phyloP scores from a whole-genome alignment of 495 filamentous ascomycete species.

The Penicillium salamii region DNA sequence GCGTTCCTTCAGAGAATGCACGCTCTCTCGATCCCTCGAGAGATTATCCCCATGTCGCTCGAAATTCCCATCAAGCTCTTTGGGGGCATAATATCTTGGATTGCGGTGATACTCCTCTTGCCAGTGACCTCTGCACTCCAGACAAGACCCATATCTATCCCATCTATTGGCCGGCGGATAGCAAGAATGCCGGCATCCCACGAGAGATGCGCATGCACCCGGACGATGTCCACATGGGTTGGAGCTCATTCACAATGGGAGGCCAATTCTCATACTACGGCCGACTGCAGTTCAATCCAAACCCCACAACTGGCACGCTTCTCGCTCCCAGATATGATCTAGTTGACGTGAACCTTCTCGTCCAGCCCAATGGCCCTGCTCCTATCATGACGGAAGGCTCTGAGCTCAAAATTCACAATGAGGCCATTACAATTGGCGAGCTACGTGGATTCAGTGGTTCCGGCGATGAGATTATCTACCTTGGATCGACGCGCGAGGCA shows the following conservation, averaged over 20 bases:
- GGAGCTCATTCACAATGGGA: slow-evolving; percentile 12
- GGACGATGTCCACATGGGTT: slow-evolving; percentile 20
- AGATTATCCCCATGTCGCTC: slow-evolving; percentile 18
- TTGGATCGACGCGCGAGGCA: slow-evolving; percentile 19
- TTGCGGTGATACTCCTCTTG: slow-evolving; percentile 9
- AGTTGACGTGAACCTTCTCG: slow-evolving; percentile 17
- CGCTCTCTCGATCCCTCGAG: background rate
- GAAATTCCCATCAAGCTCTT: slow-evolving; percentile 12
- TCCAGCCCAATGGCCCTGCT: background rate
- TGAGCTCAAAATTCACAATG: slow-evolving; percentile 10
- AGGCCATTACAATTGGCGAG: slow-evolving; percentile 21
- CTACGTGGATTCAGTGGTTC: slow-evolving; percentile 21
- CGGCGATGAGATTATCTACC: slow-evolving; percentile 19
- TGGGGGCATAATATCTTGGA: slow-evolving; percentile 19
- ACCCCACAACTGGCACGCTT: slow-evolving; percentile 6
- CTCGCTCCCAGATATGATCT: slow-evolving; percentile 21
- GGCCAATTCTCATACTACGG: slow-evolving; percentile 18
- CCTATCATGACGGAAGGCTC: slow-evolving; percentile 3
- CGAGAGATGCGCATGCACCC: slow-evolving; percentile 24
- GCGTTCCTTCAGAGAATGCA: slow-evolving; percentile 9
- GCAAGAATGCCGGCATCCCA: slow-evolving; percentile 7
- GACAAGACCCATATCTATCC: slow-evolving; percentile 19
- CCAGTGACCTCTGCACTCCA: slow-evolving; percentile 14
- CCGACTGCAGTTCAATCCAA: slow-evolving; percentile 20
- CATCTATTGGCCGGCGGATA: slow-evolving; percentile 14